Percentiles rank a stretch among this genome's conserved stretches.
These are phyloP conservation scores for Amanita fuliginea DNA, from an alignment of 768 basidiomycete genomes.

Conservation along the genomic window DNA sequence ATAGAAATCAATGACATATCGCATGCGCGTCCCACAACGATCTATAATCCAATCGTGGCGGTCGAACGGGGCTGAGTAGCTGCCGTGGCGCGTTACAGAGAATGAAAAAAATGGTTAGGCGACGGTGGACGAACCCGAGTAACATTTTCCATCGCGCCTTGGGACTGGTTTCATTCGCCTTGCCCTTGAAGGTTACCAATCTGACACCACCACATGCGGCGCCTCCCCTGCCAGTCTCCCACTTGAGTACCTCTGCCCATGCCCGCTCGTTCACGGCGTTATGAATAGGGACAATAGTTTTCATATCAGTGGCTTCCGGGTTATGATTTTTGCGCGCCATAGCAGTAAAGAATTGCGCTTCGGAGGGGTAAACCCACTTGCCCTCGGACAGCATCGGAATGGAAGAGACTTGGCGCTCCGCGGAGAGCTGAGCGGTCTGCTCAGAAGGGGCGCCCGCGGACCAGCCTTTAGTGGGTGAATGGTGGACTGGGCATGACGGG, in stretches of 20 bases:
- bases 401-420: conserved; percentile 72
- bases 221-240: conserved; percentile 76
- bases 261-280: conserved; percentile 97
- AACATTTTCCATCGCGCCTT: conserved; percentile 76
- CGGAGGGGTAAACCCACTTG: conserved; percentile 97
- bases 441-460: conserved; percentile 17
- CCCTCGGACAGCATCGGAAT: conserved; percentile 66
- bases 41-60: conserved; percentile 96
- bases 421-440: conserved; percentile 35
- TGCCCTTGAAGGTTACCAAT: conserved; percentile 86
- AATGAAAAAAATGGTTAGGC: neutral
- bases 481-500: conserved; percentile 29
- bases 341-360: conserved; percentile 97
- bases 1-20: conserved; percentile 99
- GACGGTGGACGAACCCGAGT: conserved; percentile 57
- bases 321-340: conserved; percentile 93
- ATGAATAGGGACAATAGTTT: conserved; percentile 93
- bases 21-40: conserved; percentile 77
- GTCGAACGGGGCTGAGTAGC: conserved; percentile 92
- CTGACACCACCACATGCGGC: conserved; percentile 73
- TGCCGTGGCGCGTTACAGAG: conserved; percentile 20
- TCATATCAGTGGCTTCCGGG: conserved; percentile 84
- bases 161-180: conserved; percentile 67
- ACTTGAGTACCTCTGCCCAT: conserved; percentile 73
- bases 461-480: conserved; percentile 29